These are phyloP conservation scores for Kwoniella shandongensis DNA, from an alignment of 768 basidiomycete species.

Conservation along the genomic window DNA sequence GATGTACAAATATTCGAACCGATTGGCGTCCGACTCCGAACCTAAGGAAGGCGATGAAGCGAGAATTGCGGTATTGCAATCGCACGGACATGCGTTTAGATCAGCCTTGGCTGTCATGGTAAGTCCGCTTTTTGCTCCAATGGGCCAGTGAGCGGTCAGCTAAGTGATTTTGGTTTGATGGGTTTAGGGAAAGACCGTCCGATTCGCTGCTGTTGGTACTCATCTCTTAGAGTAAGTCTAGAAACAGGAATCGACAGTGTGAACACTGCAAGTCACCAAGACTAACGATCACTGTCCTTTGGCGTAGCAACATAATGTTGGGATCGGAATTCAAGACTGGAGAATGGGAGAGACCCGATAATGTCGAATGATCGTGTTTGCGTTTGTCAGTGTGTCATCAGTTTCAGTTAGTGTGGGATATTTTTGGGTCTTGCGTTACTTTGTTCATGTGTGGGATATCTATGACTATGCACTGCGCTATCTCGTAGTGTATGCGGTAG, in stretches of 20 bases:
- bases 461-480: no score
- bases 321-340: conserved; percentile 18
- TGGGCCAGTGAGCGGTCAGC: neutral
- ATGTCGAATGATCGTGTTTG: conserved; percentile 1
- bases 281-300: neutral
- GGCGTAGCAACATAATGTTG: neutral
- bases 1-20: conserved; percentile 1
- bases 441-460: no score
- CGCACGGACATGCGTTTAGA: neutral
- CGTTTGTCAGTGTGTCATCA: no score
- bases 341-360: conserved; percentile 14
- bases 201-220: conserved; percentile 4
- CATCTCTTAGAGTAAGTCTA: conserved; percentile 14
- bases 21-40: neutral
- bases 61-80: neutral
- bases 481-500: no score
- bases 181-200: conserved; percentile 8
- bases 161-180: neutral
- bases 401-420: no score
- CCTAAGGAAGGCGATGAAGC: neutral
- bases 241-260: no score
- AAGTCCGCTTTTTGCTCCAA: conserved; percentile 2
- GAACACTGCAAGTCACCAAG: no score
- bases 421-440: no score
- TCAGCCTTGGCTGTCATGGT: conserved; percentile 7